These are phyloP conservation scores for Microstegium vimineum DNA, from an alignment of 176 grass and related monocot species.

Conservation along the genomic window DNA sequence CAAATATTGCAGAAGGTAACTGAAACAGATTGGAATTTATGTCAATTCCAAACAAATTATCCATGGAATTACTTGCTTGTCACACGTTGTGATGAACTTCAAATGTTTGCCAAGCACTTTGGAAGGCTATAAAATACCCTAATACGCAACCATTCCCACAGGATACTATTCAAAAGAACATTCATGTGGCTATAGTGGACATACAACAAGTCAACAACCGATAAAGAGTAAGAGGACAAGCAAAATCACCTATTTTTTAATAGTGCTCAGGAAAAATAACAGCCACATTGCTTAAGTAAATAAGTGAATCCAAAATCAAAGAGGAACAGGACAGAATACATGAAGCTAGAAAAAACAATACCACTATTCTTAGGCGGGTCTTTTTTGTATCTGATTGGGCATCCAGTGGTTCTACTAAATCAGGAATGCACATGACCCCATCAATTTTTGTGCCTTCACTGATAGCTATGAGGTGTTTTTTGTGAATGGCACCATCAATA, in stretches of 20 bases:
- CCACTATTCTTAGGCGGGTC: conserved; percentile 77
- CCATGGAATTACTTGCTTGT: background rate
- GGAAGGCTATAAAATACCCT: background rate
- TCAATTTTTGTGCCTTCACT: conserved; percentile 84
- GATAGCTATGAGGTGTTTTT: conserved; percentile 71
- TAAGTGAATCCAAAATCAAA: conserved; percentile 2
- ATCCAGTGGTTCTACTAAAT: conserved; percentile 71
- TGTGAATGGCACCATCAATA: conserved; percentile 66
- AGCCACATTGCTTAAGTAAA: background rate
- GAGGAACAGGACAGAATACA: conserved; percentile 8
- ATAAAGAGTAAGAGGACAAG: background rate
- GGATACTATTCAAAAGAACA: background rate
- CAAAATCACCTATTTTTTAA: background rate
- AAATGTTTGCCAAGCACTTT: background rate
- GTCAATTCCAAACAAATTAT: background rate
- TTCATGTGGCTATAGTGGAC: background rate
- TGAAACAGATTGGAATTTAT: background rate
- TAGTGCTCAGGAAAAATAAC: background rate
- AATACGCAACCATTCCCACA: background rate
- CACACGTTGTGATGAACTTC: background rate
- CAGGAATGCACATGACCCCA: conserved; percentile 73
- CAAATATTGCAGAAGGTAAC: background rate
- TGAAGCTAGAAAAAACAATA: conserved; percentile 36
- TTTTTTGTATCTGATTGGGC: conserved; percentile 60
- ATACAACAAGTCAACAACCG: background rate